These are phyloP conservation scores for Wallemia hederae DNA, from an alignment of 1,284 basidiomycete species.

Conservation along the genomic window DNA sequence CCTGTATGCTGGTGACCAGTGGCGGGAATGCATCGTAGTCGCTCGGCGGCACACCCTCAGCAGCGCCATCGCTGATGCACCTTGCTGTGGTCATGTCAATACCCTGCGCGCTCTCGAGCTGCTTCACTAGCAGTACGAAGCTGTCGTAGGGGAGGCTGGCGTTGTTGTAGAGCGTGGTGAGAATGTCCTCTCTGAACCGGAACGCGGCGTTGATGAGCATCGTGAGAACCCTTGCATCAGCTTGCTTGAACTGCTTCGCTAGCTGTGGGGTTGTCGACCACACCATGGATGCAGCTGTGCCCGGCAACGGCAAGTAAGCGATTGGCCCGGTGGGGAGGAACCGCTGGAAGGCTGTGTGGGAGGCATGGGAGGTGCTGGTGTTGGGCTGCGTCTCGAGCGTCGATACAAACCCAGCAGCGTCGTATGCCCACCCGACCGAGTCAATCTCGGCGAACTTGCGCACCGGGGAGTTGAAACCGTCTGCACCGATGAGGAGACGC, in stretches of 20 bases:
- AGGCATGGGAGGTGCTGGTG: slow-evolving; percentile 22
- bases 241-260: slow-evolving; percentile 38
- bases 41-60: slow-evolving; percentile 27
- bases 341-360: slow-evolving; percentile 57
- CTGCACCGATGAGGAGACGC: slow-evolving; percentile 61
- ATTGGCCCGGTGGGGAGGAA: slow-evolving; percentile 89
- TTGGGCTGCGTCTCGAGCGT: slow-evolving; percentile 33
- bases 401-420: slow-evolving; percentile 67
- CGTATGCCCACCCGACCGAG: slow-evolving; percentile 74
- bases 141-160: slow-evolving; percentile 10
- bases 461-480: slow-evolving; percentile 84
- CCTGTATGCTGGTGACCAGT: slow-evolving; percentile 36
- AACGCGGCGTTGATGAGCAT: slow-evolving; percentile 74
- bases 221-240: slow-evolving; percentile 34
- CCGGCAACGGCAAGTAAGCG: slow-evolving; percentile 58
- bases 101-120: background rate
- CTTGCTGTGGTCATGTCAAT: background rate
- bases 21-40: slow-evolving; percentile 40
- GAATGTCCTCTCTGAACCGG: slow-evolving; percentile 36
- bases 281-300: slow-evolving; percentile 55
- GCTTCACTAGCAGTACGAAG: slow-evolving; percentile 1
- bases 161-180: slow-evolving; percentile 31
- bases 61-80: slow-evolving; percentile 5
- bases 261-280: slow-evolving; percentile 63
- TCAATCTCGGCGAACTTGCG: slow-evolving; percentile 57